These are phyloP conservation scores for Coemansia sp. DNA, from an alignment of 192 early-diverging fungal species.

Conservation along the genomic window DNA sequence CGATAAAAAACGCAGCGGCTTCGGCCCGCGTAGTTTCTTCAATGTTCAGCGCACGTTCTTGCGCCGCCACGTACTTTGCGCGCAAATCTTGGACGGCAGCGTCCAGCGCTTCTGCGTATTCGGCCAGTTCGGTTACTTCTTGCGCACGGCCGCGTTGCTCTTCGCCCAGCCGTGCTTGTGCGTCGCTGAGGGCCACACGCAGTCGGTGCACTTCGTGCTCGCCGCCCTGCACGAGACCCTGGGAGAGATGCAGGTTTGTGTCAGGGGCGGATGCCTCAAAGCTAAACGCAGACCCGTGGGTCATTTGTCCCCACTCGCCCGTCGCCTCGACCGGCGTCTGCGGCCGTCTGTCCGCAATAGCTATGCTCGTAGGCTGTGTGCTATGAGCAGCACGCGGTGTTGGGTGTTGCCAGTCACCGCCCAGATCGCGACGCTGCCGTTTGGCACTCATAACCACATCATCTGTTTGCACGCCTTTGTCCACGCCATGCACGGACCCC, in stretches of 20 bases:
- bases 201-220: constrained; percentile 38
- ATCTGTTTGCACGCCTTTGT: constrained; percentile 20
- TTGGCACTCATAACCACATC: constrained; percentile 9
- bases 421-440: constrained; percentile 34
- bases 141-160: constrained; percentile 1
- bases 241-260: constrained; percentile 16
- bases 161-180: constrained; percentile 20
- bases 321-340: background rate
- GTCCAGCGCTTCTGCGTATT: constrained; percentile 34
- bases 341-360: background rate
- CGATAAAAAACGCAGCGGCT: constrained; percentile 48
- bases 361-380: background rate
- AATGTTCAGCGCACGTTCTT: constrained; percentile 53
- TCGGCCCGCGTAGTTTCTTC: constrained; percentile 58
- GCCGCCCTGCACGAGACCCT: constrained; percentile 14
- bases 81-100: constrained; percentile 16
- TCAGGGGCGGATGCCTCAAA: constrained; percentile 22
- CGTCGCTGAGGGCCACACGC: constrained; percentile 28
- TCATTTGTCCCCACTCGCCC: constrained; percentile 12
- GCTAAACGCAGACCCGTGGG: constrained; percentile 22
- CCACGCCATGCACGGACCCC: background rate
- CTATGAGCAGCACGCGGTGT: background rate
- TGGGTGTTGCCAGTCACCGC: constrained; percentile 37
- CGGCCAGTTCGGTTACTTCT: constrained; percentile 44
- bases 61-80: constrained; percentile 45